Conservation (phyloP, 768 basidiomycete species). For the Mycena alexandri region DNA sequence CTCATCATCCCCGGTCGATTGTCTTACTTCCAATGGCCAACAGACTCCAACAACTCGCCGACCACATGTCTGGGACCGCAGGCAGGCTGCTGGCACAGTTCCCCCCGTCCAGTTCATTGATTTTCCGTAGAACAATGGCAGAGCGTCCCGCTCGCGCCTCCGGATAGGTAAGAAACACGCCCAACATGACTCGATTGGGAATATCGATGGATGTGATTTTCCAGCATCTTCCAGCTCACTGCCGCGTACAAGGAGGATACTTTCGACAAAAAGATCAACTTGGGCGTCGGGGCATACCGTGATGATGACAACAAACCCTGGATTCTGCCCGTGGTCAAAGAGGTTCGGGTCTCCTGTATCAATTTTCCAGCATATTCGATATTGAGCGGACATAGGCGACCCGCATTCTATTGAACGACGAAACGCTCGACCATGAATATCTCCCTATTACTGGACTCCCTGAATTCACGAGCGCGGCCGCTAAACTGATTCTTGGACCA, state of each 20-base stretch:
- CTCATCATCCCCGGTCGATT: constrained; percentile 27
- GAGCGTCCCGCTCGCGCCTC: constrained; percentile 83
- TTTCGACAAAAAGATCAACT: constrained; percentile 84
- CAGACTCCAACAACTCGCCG: constrained; percentile 72
- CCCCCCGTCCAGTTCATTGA: constrained; percentile 6
- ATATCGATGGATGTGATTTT: constrained; percentile 33
- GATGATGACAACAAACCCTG: constrained; percentile 91
- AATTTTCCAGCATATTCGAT: constrained; percentile 6
- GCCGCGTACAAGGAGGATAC: constrained; percentile 89
- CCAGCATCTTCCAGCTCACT: constrained; percentile 91
- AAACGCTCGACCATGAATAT: constrained; percentile 90
- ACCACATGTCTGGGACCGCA: constrained; percentile 57
- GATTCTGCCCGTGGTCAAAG: constrained; percentile 92
- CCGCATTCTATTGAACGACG: constrained; percentile 73
- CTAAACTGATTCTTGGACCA: constrained; percentile 83
- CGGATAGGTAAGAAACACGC: constrained; percentile 72
- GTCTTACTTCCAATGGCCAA: constrained; percentile 56
- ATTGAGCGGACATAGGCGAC: constrained; percentile 69
- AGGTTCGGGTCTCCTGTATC: constrained; percentile 57
- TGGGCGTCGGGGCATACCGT: constrained; percentile 94
- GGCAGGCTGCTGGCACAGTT: constrained; percentile 31
- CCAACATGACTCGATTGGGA: background rate
- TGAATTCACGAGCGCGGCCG: constrained; percentile 85
- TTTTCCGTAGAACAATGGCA: constrained; percentile 76
- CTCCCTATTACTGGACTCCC: constrained; percentile 91